Conservation (phyloP, 108 stramenopile species). For the Phaeodactylum tricornutum region DNA sequence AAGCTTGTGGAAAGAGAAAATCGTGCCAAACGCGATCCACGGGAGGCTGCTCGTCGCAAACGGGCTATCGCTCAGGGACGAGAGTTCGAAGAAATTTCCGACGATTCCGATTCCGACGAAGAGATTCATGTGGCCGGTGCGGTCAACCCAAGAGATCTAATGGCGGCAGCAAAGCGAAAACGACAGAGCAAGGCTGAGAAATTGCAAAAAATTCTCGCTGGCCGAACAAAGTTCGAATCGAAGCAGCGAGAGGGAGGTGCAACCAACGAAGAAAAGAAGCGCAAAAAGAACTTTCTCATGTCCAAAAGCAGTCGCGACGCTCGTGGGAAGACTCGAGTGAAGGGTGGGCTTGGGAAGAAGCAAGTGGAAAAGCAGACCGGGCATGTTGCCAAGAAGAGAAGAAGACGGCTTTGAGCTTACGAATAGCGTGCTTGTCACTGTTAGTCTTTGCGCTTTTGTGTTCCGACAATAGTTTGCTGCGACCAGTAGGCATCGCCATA, state of each 20-base stretch:
- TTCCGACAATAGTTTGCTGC: no score
- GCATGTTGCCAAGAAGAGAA: conserved; percentile 69
- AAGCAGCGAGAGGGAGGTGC: conserved; percentile 78
- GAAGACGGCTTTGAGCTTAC: conserved; percentile 61
- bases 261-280: conserved; percentile 85
- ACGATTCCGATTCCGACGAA: conserved; percentile 56
- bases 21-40: conserved; percentile 57
- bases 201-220: conserved; percentile 62
- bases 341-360: conserved; percentile 30
- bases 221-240: conserved; percentile 64
- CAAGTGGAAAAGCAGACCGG: conserved; percentile 26
- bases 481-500: no score
- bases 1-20: conserved; percentile 82
- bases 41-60: conserved; percentile 70
- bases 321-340: conserved; percentile 48
- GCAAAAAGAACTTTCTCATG: conserved; percentile 90
- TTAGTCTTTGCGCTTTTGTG: no score
- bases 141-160: conserved; percentile 61
- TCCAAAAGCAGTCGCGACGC: conserved; percentile 47
- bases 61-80: conserved; percentile 57
- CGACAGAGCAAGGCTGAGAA: conserved; percentile 70
- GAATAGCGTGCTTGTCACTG: background rate
- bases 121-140: conserved; percentile 59
- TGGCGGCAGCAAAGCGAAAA: conserved; percentile 72
- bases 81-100: conserved; percentile 66